Percentiles rank a stretch among this genome's conserved stretches.
Evolutionary conservation across 228 moss, liverwort and hornwort species (phyloP).

Genomic region (Sphagnum fallax): DNA sequence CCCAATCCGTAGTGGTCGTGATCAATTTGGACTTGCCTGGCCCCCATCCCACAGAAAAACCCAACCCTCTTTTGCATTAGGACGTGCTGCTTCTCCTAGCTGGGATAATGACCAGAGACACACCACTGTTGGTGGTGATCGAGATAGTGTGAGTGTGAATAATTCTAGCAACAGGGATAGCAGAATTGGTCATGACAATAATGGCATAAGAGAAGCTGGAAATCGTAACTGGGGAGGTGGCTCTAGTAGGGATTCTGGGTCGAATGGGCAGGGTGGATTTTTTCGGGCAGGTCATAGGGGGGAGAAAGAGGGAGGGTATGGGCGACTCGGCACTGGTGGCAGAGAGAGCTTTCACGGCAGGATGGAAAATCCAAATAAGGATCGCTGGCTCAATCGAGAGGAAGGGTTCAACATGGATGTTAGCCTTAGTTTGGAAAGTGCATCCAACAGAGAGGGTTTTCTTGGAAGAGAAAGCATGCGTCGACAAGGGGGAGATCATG

Average conservation of each 20-base stretch:
- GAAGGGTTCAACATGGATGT: constrained; percentile 56
- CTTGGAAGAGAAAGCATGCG: constrained; percentile 75
- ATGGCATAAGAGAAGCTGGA: constrained; percentile 27
- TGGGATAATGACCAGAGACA: constrained; percentile 38
- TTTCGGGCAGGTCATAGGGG: constrained; percentile 50
- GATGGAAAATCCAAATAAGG: constrained; percentile 58
- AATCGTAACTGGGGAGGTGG: constrained; percentile 23
- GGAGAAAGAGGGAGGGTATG: constrained; percentile 53
- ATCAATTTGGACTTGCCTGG: constrained; percentile 66
- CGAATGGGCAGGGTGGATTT: constrained; percentile 48
- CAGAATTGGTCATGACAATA: constrained; percentile 52
- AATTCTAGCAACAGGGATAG: constrained; percentile 37
- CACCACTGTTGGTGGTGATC: constrained; percentile 29
- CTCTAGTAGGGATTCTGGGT: constrained; percentile 37
- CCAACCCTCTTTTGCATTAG: constrained; percentile 30
- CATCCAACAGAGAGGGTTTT: constrained; percentile 52
- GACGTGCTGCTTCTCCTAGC: constrained; percentile 26
- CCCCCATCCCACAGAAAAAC: constrained; percentile 50
- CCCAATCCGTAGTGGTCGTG: constrained; percentile 45
- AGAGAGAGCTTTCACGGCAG: constrained; percentile 62
- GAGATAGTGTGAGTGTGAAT: constrained; percentile 26
- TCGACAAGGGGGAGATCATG: constrained; percentile 60
- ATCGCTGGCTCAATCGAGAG: constrained; percentile 27
- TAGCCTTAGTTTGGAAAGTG: constrained; percentile 55
- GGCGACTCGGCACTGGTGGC: constrained; percentile 58